These are phyloP conservation scores for Sporisorium exsertum DNA, from an alignment of 1,284 basidiomycete genomes.

Conservation along the genomic window DNA sequence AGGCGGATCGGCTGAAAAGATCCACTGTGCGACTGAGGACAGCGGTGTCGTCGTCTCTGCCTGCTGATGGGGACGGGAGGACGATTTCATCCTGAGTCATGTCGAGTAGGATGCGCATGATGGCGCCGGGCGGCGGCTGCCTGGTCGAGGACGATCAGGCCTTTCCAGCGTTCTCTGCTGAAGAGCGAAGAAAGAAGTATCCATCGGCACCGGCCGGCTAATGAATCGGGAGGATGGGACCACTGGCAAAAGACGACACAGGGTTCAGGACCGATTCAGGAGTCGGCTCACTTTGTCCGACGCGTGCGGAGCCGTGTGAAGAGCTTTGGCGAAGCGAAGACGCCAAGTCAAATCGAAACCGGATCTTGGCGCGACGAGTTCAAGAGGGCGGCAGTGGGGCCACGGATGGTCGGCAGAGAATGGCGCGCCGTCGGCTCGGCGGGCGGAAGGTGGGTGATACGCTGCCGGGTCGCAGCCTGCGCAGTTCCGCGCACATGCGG, in stretches of 20 bases:
- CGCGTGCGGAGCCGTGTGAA: conserved; percentile 28
- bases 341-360: not conserved
- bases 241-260: conserved; percentile 16
- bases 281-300: conserved; percentile 35
- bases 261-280: conserved; percentile 30
- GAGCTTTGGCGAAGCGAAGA: conserved; percentile 1
- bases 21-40: conserved; percentile 15
- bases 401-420: conserved; percentile 13
- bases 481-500: conserved; percentile 7
- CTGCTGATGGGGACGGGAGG: conserved; percentile 12
- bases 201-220: conserved; percentile 24
- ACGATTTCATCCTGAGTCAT: conserved; percentile 43
- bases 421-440: conserved; percentile 4
- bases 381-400: not conserved
- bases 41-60: conserved; percentile 17
- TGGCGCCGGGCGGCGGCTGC: conserved; percentile 25
- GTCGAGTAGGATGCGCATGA: conserved; percentile 28
- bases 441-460: conserved; percentile 25
- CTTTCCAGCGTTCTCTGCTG: conserved; percentile 41
- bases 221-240: conserved; percentile 30
- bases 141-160: conserved; percentile 20
- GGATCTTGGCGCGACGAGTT: not conserved
- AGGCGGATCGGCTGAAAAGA: conserved; percentile 32
- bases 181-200: conserved; percentile 27
- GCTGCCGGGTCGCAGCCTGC: conserved; percentile 21